phyloP scores from a whole-genome alignment of 2,329 filamentous ascomycete species.

The Ascochyta rabiei region DNA sequence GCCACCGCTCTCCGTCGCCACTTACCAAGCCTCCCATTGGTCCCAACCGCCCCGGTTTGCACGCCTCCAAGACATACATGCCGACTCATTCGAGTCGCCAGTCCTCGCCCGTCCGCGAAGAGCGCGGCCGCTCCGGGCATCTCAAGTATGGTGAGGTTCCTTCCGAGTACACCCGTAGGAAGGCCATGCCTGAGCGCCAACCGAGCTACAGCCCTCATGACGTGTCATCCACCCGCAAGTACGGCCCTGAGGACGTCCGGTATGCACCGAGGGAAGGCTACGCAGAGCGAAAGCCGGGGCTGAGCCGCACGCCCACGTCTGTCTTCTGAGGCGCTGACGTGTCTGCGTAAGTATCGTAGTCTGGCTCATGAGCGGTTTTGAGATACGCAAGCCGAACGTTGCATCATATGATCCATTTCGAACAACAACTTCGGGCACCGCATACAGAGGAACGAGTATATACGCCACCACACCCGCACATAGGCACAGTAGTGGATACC shows the following conservation, averaged over 20 bases:
- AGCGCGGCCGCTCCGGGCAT: slow-evolving; percentile 32
- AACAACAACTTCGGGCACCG: neutral
- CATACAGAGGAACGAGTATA: neutral
- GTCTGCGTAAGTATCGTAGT: neutral
- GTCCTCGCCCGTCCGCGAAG: slow-evolving; percentile 30
- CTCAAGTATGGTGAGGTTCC: slow-evolving; percentile 37
- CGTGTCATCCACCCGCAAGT: slow-evolving; percentile 38
- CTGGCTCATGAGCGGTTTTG: no score
- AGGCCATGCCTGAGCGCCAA: slow-evolving; percentile 24
- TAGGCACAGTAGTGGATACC: slow-evolving; percentile 13
- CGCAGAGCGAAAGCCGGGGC: slow-evolving; percentile 29
- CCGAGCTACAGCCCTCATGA: slow-evolving; percentile 41
- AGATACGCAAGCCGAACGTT: no score
- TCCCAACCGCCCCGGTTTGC: slow-evolving; percentile 30
- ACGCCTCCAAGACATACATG: slow-evolving; percentile 11
- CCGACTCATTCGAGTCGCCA: slow-evolving; percentile 36
- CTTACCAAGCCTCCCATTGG: slow-evolving; percentile 41
- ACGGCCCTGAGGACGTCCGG: slow-evolving; percentile 47
- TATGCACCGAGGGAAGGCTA: slow-evolving; percentile 35
- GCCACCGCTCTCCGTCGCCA: slow-evolving; percentile 39
- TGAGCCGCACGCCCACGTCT: slow-evolving; percentile 36
- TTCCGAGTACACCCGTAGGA: slow-evolving; percentile 22
- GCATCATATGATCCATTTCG: neutral
- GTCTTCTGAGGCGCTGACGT: slow-evolving; percentile 29
- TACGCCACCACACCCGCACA: slow-evolving; percentile 10